Evolutionary conservation across 2,329 filamentous ascomycete genomes (phyloP), one percentile per base, ranked within the genome.

Genomic region (Penicillium sp.): DNA sequence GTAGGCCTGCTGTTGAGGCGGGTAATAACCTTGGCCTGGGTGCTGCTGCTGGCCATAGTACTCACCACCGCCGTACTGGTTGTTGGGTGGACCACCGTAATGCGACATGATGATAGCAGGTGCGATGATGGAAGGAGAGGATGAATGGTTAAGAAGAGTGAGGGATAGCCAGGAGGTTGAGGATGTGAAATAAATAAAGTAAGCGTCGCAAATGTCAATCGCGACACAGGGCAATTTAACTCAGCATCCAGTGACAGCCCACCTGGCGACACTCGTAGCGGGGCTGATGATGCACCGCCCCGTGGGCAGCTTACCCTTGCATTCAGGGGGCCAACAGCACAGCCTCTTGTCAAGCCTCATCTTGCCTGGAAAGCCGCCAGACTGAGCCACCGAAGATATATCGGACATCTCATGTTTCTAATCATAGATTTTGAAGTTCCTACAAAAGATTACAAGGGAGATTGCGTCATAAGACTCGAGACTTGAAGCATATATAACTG

Each of bases 21-120:
- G 53, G 25, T 59, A 49, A 14, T 63, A 55, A 20, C 53, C 55
- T 43, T 67, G 62, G 43, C 66, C 65, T 38, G 65, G 51, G 3
- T 42, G 37, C 31, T 53, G 64, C 20, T 71, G 64, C 15, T 71
- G 65, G 31, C 61, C 64, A 58, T 66, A 67, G 48, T 68, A 65
- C 50, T 60, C 64, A 42, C 59, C 59, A 34, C 64, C 38, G 5
- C 49, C 65, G 55, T 71, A 70, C 48, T 65, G 68, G 50, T 69
- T 65, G 49, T 68, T 65, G 41, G 64, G 59, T 14, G 64, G 62
- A 37, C 59, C 60, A 28, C 65, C 41, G 66, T 68, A 69, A 52
- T 66, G 35, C 37, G 65, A 67, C 65, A 67, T 67, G 34, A 28
- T 63, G 52, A 28, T 20, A 5, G 5, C n/a, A 31, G 20, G 22